Conservation (phyloP, 352 stramenopile genomes). For the Phytophthora palmivora region DNA sequence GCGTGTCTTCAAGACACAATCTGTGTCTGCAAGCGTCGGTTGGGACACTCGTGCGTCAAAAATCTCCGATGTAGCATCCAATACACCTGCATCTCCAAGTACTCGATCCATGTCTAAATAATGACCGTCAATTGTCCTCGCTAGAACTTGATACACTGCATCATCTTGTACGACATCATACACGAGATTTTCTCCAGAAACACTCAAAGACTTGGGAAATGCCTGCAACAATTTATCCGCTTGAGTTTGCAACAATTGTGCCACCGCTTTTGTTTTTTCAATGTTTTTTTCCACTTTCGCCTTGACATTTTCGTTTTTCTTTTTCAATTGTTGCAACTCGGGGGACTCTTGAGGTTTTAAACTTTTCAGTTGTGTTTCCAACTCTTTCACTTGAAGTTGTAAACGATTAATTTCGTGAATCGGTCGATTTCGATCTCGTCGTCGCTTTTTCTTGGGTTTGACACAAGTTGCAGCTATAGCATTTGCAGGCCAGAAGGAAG, state of each 20-base stretch:
- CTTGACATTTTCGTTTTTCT: constrained; percentile 18
- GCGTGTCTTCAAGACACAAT: constrained; percentile 22
- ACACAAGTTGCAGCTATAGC: not conserved
- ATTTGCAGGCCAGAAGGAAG: constrained; percentile 25
- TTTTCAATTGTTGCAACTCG: constrained; percentile 5
- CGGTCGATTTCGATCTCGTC: constrained; percentile 31
- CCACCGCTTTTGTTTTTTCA: constrained; percentile 6
- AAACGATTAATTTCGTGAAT: constrained; percentile 31
- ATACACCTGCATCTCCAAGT: constrained; percentile 14
- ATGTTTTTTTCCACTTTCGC: constrained; percentile 12
- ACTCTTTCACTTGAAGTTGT: constrained; percentile 23
- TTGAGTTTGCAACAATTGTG: constrained; percentile 22
- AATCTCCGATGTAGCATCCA: constrained; percentile 18
- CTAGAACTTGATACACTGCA: constrained; percentile 30
- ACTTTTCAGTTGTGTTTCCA: constrained; percentile 19
- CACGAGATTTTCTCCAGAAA: constrained; percentile 23
- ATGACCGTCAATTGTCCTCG: constrained; percentile 19
- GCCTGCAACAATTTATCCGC: constrained; percentile 23
- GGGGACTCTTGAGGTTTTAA: constrained; percentile 1
- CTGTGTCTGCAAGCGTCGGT: not conserved
- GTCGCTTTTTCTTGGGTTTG: constrained; percentile 30
- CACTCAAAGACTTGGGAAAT: constrained; percentile 22
- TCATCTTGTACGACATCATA: constrained; percentile 26
- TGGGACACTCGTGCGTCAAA: constrained; percentile 23
- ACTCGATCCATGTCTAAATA: constrained; percentile 24